Percentiles rank a stretch among this genome's conserved stretches.
These are phyloP conservation scores for Naegleria gruberi DNA, from an alignment of 208 protist genomes.

Conservation along the genomic window DNA sequence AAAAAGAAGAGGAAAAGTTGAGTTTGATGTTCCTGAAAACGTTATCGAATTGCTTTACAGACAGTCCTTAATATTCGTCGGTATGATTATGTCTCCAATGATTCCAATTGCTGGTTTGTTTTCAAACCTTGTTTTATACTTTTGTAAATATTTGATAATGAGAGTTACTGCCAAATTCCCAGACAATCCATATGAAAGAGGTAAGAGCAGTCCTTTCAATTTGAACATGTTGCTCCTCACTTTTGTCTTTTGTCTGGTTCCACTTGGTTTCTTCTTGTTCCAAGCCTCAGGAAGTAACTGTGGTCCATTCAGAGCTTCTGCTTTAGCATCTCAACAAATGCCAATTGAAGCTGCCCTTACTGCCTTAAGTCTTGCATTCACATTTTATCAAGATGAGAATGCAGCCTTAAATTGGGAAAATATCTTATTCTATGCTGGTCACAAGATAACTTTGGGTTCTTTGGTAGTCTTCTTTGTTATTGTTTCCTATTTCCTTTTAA, in stretches of 20 bases:
- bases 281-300: background rate
- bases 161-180: background rate
- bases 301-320: background rate
- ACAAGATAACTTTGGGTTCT: background rate
- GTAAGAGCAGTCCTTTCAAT: background rate
- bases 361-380: background rate
- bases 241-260: background rate
- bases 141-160: background rate
- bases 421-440: background rate
- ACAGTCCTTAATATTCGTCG: background rate
- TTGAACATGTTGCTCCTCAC: background rate
- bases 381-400: background rate
- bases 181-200: background rate
- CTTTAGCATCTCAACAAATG: background rate
- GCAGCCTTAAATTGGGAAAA: background rate
- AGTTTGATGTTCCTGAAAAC: background rate
- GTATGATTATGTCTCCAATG: conserved; percentile 3
- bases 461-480: background rate
- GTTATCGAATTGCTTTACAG: background rate
- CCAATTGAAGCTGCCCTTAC: background rate
- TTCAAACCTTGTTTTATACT: background rate
- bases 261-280: background rate
- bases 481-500: background rate
- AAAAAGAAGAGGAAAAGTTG: background rate
- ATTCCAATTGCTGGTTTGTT: background rate